These are phyloP conservation scores for Verbascum thapsus DNA, from an alignment of 257 asterid species.

Conservation along the genomic window DNA sequence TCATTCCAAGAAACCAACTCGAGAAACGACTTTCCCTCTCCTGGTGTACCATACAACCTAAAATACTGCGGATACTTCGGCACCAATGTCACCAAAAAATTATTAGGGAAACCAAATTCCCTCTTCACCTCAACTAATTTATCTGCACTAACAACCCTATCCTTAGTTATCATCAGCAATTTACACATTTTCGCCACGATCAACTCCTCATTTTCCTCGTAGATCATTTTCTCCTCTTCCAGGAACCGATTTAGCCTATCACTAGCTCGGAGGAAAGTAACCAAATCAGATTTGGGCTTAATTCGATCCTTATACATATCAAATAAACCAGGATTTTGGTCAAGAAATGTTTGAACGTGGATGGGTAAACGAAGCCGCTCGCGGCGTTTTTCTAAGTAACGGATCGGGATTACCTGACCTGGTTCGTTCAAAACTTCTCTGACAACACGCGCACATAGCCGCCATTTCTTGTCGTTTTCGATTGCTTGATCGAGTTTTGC, in stretches of 20 bases:
- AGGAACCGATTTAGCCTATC: constrained; percentile 50
- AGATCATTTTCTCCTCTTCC: constrained; percentile 60
- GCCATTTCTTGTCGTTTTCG: constrained; percentile 81
- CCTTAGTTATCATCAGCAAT: constrained; percentile 79
- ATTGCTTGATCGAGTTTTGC: constrained; percentile 79
- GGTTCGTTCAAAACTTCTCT: constrained; percentile 90
- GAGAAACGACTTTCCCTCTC: constrained; percentile 67
- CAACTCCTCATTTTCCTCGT: constrained; percentile 51
- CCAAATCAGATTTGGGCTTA: constrained; percentile 66
- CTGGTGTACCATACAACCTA: constrained; percentile 60
- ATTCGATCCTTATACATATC: constrained; percentile 63
- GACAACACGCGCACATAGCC: constrained; percentile 73
- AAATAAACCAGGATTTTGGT: constrained; percentile 71
- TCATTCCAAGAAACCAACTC: constrained; percentile 62
- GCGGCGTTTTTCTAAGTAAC: constrained; percentile 79
- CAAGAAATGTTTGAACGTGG: constrained; percentile 46
- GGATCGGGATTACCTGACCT: constrained; percentile 73
- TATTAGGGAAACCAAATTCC: constrained; percentile 89
- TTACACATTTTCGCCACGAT: constrained; percentile 75
- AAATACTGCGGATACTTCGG: constrained; percentile 70
- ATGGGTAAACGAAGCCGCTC: constrained; percentile 65
- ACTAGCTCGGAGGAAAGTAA: constrained; percentile 63
- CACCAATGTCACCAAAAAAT: constrained; percentile 67
- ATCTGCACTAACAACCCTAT: constrained; percentile 61
- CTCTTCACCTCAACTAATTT: constrained; percentile 83